These are phyloP conservation scores for Bromus sterilis DNA, from an alignment of 176 grass and related monocot genomes.

Conservation along the genomic window DNA sequence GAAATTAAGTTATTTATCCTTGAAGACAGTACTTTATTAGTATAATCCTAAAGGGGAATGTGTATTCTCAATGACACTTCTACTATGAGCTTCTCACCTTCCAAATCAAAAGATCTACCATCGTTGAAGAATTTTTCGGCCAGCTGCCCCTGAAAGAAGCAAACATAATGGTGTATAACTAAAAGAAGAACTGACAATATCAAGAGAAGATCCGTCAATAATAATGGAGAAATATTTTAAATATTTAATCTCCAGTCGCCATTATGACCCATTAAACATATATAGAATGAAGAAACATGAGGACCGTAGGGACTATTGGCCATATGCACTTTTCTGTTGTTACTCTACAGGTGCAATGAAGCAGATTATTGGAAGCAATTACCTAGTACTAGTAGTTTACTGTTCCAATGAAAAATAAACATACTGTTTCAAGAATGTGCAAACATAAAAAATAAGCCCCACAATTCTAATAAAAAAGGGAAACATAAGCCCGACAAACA, in stretches of 20 bases:
- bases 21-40: background rate
- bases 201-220: background rate
- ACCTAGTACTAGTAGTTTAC: background rate
- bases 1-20: background rate
- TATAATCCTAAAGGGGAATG: background rate
- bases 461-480: background rate
- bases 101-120: slow-evolving; percentile 82
- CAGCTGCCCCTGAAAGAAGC: slow-evolving; percentile 51
- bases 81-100: slow-evolving; percentile 52
- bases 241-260: background rate
- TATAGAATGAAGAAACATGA: background rate
- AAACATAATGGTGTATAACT: background rate
- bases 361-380: background rate
- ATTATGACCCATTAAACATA: background rate
- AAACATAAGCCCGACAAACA: too few relatives aligned
- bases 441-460: background rate
- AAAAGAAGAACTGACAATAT: background rate
- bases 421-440: background rate
- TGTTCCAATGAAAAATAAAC: background rate
- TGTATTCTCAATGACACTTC: background rate
- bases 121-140: slow-evolving; percentile 93
- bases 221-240: background rate
- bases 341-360: background rate
- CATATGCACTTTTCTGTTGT: background rate
- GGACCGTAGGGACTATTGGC: background rate